Base-by-base conservation (phyloP, 2,329 filamentous ascomycete genomes). In the Acephala macrosclerotiorum region DNA sequence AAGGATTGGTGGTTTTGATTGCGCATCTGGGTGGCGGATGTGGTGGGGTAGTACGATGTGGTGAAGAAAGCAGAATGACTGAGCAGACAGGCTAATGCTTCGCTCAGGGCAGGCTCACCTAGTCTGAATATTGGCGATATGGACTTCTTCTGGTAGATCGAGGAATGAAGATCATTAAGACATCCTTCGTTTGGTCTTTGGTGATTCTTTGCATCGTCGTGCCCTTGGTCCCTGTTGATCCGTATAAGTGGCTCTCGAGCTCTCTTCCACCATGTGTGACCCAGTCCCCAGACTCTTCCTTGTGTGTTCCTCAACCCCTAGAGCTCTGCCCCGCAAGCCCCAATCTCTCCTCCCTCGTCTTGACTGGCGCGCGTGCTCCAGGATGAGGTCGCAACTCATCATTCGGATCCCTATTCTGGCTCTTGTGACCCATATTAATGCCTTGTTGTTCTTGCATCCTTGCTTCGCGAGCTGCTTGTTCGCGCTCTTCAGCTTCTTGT, bases 341-440 rank as follows among this genome's bases (percentile, higher is more conserved):
- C 35, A 79, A 70, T 65, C 78, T 75, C 68, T 79, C 78, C 36
- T 79, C 78, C 63, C 77, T 75, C 20, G 74, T 73, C 66, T 73
- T 75, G 51, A 71, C 70, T 60, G 71, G 70, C 29, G 68, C 69
- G 33, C 70, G 72, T 33, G 68, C 68, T 45, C 65, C 64, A 8
- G 64, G 63, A 35, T 66, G 26, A n/a, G 66, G 62, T 57, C 68
- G 64, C 60, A 72, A 55, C 57, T 71, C 68, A 57, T 70, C 68
- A 59, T 66, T 70, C 56, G 70, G 69, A 66, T 74, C 68, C 16
- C 62, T 65, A 29, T 70, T 65, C 61, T 65, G 61, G 11, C 25
- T 67, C 42, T 63, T 63, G 20, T 64, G 64, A 42, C 69, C 64
- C 45, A 69, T 68, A 14, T 58, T 66, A 59, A 53, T 70, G 16